Conservation (phyloP, 2,329 filamentous ascomycete genomes). For the Aspergillaceae sp. region DNA sequence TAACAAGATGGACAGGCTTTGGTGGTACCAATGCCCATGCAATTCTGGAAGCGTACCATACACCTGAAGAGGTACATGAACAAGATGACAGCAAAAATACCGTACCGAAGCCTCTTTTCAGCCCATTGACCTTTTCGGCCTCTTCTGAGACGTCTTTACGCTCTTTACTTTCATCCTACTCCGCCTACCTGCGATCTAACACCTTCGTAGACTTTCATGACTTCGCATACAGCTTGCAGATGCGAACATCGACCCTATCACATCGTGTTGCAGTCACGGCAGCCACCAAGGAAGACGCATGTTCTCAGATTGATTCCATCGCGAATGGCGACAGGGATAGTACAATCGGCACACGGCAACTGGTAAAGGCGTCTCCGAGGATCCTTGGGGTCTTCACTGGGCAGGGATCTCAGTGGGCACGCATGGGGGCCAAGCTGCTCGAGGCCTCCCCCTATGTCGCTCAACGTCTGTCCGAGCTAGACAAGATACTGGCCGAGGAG, state of each 20-base stretch:
- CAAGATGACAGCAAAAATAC: not conserved
- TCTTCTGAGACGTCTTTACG: conserved; percentile 6
- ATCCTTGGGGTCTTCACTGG: conserved; percentile 17
- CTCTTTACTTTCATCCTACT: conserved; percentile 3
- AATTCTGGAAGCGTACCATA: conserved; percentile 11
- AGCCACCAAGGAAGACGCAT: not conserved
- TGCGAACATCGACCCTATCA: not conserved
- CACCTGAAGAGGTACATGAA: not conserved
- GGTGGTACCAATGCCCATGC: conserved; percentile 13
- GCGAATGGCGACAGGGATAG: not conserved
- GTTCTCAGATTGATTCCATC: not conserved
- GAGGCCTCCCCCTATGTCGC: conserved; percentile 4
- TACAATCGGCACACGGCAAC: not conserved
- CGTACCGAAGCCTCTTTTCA: conserved; percentile 2
- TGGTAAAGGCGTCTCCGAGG: not conserved
- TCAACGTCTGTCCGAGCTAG: conserved; percentile 5
- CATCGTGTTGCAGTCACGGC: conserved; percentile 1
- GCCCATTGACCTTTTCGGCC: conserved; percentile 11
- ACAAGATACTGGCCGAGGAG: conserved; percentile 4
- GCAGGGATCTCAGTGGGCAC: conserved; percentile 16
- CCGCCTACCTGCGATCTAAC: conserved; percentile 2
- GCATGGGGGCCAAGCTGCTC: conserved; percentile 12
- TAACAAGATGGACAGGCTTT: conserved; percentile 3
- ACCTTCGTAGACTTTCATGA: conserved; percentile 2
- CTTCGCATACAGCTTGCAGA: conserved; percentile 7